Conservation (phyloP, 2,329 filamentous ascomycete species). For the Exophiala bonariae region DNA sequence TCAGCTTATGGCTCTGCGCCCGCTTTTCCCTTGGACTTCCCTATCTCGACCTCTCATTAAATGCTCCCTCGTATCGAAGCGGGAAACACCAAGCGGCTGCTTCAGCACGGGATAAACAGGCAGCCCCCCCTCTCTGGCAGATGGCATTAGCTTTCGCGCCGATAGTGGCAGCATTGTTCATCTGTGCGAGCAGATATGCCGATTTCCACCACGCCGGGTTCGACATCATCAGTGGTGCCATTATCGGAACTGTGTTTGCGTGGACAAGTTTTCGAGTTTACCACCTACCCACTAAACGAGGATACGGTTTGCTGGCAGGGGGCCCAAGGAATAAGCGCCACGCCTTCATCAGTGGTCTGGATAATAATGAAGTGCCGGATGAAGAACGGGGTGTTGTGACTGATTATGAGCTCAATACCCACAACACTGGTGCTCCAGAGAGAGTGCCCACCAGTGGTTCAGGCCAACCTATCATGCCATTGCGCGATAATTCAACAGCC, state of each 20-base stretch:
- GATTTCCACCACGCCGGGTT: slow-evolving; percentile 90
- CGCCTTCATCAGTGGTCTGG: background rate
- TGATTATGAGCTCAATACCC: background rate
- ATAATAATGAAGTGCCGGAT: background rate
- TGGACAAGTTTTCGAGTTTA: slow-evolving; percentile 80
- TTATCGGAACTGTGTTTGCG: slow-evolving; percentile 71
- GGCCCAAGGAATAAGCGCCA: background rate
- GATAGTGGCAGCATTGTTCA: slow-evolving; percentile 73
- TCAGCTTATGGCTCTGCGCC: slow-evolving; percentile 80
- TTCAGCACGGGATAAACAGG: slow-evolving; percentile 63
- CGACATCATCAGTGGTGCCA: slow-evolving; percentile 78
- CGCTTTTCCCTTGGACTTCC: slow-evolving; percentile 47
- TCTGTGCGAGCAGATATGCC: slow-evolving; percentile 78
- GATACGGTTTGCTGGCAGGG: background rate
- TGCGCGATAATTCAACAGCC: too few species aligned
- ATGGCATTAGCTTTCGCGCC: slow-evolving; percentile 69
- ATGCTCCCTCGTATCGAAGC: slow-evolving; percentile 1
- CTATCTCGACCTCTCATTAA: slow-evolving; percentile 33
- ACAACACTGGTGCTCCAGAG: background rate
- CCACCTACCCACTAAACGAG: slow-evolving; percentile 72
- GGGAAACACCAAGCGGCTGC: background rate
- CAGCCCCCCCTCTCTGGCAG: slow-evolving; percentile 75
- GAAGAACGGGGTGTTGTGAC: background rate
- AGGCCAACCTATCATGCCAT: too few species aligned
- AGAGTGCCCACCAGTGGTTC: background rate